Evolutionary conservation across 176 grass and related monocot species (phyloP), one percentile per base, ranked within the genome.

Genomic region (Chrysopogon serrulatus): DNA sequence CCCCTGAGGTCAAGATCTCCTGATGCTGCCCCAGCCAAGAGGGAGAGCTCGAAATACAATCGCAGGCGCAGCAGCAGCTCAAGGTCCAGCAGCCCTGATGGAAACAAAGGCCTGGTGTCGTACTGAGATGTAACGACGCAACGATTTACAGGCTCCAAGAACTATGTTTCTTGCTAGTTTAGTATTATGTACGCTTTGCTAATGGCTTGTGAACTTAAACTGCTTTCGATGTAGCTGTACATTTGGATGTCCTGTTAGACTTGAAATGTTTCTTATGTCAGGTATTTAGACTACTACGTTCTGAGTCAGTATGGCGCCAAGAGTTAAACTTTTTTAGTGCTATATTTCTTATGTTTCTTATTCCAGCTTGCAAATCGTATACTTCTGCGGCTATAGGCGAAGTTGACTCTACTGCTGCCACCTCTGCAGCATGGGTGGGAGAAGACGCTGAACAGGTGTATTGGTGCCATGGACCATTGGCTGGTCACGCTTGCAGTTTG

Each of bases 41-140:
- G 68, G 57, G 75, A 40, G 10, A 79, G 80, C 45, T 90, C 86
- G 2, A 88, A 69, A 45, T 90, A 90, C 56, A 88, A 88, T 47
- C 79, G 72, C 28, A 88, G 82, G 76, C 56, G 79, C 74, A 89
- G 79, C 84, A 95, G 85, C 71, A 92, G 82, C 78, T 95, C 93
- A 32, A 88, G 82, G 64, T 95, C 90, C 19, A 92, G 88, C 84
- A 92, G 93, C 68, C 85, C 93, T 73, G 86, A 85, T 19, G 78
- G 75, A 30, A 92, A 63, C 47, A 88, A 87, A 88, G 90, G 93
- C 49, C 47, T 95, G 85, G 93, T 95, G 36, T 90, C 93, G 2
- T 95, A 95, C 63, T 89, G 76, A 84, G 79, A 81, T 74, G 85
- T 45, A 27, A 65, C 27, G 33, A 5, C 19, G 30, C 16, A 3